A percentile compares a stretch with the other conserved stretches of the same genome.
These are phyloP conservation scores for Penicillium frequentans DNA, from an alignment of 2,329 filamentous ascomycete genomes.

Conservation along the genomic window DNA sequence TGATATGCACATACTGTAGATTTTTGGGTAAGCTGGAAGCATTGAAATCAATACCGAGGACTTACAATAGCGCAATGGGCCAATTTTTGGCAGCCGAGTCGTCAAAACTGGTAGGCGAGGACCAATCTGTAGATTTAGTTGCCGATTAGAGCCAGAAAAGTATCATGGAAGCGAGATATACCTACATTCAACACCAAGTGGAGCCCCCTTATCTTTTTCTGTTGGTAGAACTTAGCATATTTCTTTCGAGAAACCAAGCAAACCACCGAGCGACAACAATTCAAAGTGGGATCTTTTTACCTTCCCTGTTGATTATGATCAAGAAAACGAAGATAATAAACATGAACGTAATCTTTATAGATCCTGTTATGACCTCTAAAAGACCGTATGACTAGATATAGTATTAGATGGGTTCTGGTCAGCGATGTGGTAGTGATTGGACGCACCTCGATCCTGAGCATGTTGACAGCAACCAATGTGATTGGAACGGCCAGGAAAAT, in stretches of 20 bases:
- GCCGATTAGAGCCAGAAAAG: not conserved
- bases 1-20: constrained; percentile 29
- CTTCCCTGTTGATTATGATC: constrained; percentile 23
- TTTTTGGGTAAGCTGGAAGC: not conserved
- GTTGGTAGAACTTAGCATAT: not conserved
- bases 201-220: not conserved
- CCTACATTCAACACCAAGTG: constrained; percentile 17
- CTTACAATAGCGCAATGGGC: constrained; percentile 28
- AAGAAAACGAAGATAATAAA: constrained; percentile 17
- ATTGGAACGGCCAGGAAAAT: constrained; percentile 24
- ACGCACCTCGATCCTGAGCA: constrained; percentile 19
- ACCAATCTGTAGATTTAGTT: constrained; percentile 1
- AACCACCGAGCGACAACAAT: not conserved
- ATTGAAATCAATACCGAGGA: not conserved
- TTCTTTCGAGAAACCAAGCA: not conserved
- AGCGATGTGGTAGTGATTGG: not conserved
- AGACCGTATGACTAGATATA: constrained; percentile 19
- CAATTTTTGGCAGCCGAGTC: constrained; percentile 21
- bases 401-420: not conserved
- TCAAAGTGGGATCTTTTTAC: constrained; percentile 6
- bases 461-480: constrained; percentile 20
- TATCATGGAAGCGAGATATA: not conserved
- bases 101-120: constrained; percentile 20
- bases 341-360: constrained; percentile 21
- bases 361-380: constrained; percentile 22